Evolutionary conservation across 108 stramenopile genomes (phyloP).

Genomic region (Cylindrotheca closterium): DNA sequence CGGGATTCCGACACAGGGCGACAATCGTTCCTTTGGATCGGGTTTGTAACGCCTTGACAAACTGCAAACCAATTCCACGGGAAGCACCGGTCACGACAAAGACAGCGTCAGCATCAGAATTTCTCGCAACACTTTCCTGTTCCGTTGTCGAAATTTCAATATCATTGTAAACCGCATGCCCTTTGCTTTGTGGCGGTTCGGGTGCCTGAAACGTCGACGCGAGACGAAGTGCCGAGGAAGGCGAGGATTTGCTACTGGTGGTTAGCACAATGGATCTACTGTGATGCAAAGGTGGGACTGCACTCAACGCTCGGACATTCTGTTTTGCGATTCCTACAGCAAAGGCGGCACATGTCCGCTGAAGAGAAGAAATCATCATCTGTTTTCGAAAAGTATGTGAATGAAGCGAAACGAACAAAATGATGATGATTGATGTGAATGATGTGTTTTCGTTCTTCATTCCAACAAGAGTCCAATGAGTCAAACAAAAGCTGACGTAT

Average conservation of each 20-base stretch:
- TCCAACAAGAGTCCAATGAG: too few relatives aligned
- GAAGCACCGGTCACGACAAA: conserved; percentile 77
- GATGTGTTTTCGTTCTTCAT: too few relatives aligned
- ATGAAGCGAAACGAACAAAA: too few relatives aligned
- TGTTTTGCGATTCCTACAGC: conserved; percentile 6
- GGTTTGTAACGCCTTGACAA: conserved; percentile 47
- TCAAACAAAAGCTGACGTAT: too few relatives aligned
- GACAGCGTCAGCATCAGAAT: conserved; percentile 67
- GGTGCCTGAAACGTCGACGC: conserved; percentile 40
- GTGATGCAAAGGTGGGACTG: neutral
- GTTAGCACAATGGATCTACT: neutral
- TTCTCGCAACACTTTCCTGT: conserved; percentile 27
- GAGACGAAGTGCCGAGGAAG: neutral
- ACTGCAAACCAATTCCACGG: conserved; percentile 75
- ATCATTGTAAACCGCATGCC: conserved; percentile 48
- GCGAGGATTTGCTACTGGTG: neutral
- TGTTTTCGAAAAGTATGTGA: too few relatives aligned
- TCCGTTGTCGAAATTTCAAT: conserved; percentile 29
- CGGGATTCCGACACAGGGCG: conserved; percentile 74
- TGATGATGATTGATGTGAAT: too few relatives aligned
- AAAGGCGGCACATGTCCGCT: conserved; percentile 8
- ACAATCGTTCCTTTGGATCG: conserved; percentile 68
- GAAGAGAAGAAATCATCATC: too few relatives aligned
- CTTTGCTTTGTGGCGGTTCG: conserved; percentile 51
- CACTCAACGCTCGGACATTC: neutral